Conservation (phyloP, 768 basidiomycete species). For the Pluteus cervinus region DNA sequence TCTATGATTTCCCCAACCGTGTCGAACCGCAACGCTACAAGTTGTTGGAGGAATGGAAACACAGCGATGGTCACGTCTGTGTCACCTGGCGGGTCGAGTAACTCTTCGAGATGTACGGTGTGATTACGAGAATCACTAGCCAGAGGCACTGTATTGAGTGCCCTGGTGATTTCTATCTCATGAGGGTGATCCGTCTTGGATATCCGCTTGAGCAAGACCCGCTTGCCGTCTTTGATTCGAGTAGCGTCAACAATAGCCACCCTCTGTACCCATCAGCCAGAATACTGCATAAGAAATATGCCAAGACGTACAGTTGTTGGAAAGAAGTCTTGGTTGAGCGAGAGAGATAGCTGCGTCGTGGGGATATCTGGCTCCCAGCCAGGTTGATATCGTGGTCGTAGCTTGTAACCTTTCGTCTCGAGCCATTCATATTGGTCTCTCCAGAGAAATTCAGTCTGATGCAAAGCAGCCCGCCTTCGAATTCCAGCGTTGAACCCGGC, state of each 20-base stretch:
- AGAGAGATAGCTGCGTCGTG: too few relatives aligned
- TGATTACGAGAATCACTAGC: constrained; percentile 23
- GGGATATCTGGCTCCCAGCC: too few relatives aligned
- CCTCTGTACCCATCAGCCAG: too few relatives aligned
- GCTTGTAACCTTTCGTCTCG: constrained; percentile 20
- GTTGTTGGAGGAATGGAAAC: constrained; percentile 20
- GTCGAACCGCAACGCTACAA: constrained; percentile 16
- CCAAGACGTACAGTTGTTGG: too few relatives aligned
- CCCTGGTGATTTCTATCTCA: constrained; percentile 23
- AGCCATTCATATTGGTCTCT: constrained; percentile 20
- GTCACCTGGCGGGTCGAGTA: constrained; percentile 15
- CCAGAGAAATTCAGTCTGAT: constrained; percentile 17
- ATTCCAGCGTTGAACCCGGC: too few relatives aligned
- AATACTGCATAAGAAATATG: too few relatives aligned
- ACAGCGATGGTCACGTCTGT: constrained; percentile 15
- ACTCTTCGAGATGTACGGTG: constrained; percentile 24
- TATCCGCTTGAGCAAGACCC: constrained; percentile 24
- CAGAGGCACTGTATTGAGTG: constrained; percentile 16
- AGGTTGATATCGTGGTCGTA: too few relatives aligned
- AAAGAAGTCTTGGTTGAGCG: too few relatives aligned
- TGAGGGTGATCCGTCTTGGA: constrained; percentile 17
- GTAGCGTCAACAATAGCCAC: constrained; percentile 28
- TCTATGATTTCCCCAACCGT: constrained; percentile 26
- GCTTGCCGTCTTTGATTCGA: constrained; percentile 21
- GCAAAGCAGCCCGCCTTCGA: too few relatives aligned